These are phyloP conservation scores for Aspergillaceae sp. DNA, from an alignment of 2,329 filamentous ascomycete genomes.

Conservation along the genomic window DNA sequence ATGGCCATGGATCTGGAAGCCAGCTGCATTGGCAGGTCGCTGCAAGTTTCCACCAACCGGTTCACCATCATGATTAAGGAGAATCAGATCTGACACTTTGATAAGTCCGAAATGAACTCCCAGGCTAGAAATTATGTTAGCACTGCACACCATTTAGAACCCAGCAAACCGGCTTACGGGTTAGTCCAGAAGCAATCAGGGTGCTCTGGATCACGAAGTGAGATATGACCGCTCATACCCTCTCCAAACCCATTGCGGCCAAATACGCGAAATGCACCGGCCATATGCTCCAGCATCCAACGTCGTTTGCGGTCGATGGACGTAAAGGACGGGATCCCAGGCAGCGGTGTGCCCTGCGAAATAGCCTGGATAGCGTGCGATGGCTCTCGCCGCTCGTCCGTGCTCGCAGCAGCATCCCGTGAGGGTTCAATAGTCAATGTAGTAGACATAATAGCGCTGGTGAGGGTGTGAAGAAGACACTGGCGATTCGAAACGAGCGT, in stretches of 20 bases:
- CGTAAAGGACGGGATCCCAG: constrained; percentile 28
- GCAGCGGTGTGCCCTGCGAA: not conserved
- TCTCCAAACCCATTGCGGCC: constrained; percentile 10
- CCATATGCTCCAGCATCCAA: constrained; percentile 38
- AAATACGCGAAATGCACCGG: constrained; percentile 31
- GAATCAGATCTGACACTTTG: constrained; percentile 36
- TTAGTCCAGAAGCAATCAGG: constrained; percentile 31
- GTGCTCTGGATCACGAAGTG: constrained; percentile 29
- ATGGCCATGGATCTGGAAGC: constrained; percentile 40
- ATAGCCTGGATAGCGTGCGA: not conserved
- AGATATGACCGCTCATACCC: constrained; percentile 35
- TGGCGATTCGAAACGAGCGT: too few species aligned
- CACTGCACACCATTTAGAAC: not conserved
- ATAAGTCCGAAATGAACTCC: constrained; percentile 39
- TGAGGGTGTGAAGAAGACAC: not conserved
- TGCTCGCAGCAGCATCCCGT: too few species aligned
- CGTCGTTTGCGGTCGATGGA: constrained; percentile 33
- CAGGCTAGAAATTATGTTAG: constrained; percentile 10
- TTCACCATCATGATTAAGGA: constrained; percentile 37
- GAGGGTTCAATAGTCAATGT: not conserved
- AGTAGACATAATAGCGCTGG: not conserved
- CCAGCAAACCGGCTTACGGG: constrained; percentile 11
- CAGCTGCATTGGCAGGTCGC: constrained; percentile 37
- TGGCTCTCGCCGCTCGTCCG: not conserved
- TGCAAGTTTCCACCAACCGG: constrained; percentile 34